Conservation (phyloP, 768 basidiomycete genomes). For the Tephrocybe sp. region DNA sequence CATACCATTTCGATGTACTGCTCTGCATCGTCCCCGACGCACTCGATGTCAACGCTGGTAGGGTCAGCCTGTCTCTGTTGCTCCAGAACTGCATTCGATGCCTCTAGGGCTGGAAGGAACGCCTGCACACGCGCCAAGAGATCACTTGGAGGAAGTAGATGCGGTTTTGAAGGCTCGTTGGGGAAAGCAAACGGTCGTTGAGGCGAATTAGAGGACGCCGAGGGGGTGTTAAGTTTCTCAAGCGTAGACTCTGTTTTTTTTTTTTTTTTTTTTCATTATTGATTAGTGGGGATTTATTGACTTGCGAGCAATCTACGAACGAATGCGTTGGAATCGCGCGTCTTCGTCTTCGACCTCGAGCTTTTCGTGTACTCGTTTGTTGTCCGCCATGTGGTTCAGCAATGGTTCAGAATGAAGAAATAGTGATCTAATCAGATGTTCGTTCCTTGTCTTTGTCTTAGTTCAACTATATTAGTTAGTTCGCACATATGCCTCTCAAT, state of each 20-base stretch:
- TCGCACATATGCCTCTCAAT: no score
- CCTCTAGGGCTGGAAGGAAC: conserved; percentile 67
- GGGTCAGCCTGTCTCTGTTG: conserved; percentile 44
- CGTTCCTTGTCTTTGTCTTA: no score
- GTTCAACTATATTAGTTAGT: no score
- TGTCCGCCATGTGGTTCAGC: not conserved
- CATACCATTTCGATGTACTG: conserved; percentile 69
- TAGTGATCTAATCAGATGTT: conserved; percentile 1
- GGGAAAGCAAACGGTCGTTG: not conserved
- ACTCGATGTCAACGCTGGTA: conserved; percentile 68
- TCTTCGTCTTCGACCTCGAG: conserved; percentile 16
- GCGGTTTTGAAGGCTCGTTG: conserved; percentile 12
- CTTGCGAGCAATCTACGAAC: no score
- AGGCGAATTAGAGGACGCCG: not conserved
- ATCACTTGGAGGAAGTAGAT: conserved; percentile 41
- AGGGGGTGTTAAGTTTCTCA: conserved; percentile 11
- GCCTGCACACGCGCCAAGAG: conserved; percentile 64
- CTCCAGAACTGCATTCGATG: conserved; percentile 57
- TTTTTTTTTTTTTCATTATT: no score
- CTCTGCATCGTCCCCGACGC: conserved; percentile 45
- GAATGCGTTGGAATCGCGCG: conserved; percentile 9
- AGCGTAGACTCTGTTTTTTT: conserved; percentile 15
- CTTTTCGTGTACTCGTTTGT: conserved; percentile 2
- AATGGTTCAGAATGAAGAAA: not conserved
- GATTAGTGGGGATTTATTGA: no score